Evolutionary conservation across 2,329 filamentous ascomycete genomes (phyloP).

Genomic region (Sarocladiaceae sp.): DNA sequence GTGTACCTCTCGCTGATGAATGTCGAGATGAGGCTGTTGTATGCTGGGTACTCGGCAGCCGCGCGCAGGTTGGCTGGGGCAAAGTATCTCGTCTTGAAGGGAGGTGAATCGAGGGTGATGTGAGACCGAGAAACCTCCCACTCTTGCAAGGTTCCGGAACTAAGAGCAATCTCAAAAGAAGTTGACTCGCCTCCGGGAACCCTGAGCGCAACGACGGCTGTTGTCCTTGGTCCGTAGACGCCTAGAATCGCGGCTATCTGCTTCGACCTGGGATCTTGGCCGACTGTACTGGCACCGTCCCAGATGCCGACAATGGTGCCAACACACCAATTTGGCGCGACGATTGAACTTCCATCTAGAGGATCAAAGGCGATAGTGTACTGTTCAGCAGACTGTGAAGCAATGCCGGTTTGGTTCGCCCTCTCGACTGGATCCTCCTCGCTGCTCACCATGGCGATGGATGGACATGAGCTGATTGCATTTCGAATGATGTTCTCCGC

Average conservation of each 20-base stretch:
- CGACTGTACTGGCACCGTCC: constrained; percentile 41
- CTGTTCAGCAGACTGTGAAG: constrained; percentile 24
- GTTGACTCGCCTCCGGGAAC: constrained; percentile 28
- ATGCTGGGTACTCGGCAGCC: constrained; percentile 43
- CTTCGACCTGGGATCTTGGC: constrained; percentile 27
- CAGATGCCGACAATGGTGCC: constrained; percentile 56
- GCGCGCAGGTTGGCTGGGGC: constrained; percentile 56
- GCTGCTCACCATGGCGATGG: constrained; percentile 46
- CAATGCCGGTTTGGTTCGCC: neutral
- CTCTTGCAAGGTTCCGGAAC: constrained; percentile 14
- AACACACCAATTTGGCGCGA: constrained; percentile 51
- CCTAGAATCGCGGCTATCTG: constrained; percentile 47
- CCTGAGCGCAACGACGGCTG: constrained; percentile 48
- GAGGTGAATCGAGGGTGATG: constrained; percentile 30
- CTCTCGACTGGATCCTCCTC: constrained; percentile 55
- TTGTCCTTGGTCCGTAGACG: constrained; percentile 49
- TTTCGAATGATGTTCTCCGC: constrained; percentile 43
- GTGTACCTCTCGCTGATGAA: constrained; percentile 51
- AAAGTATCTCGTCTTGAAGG: constrained; percentile 50
- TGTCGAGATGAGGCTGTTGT: constrained; percentile 40
- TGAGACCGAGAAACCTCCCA: constrained; percentile 34
- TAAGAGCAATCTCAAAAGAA: constrained; percentile 45
- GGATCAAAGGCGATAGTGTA: constrained; percentile 60
- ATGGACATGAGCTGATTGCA: constrained; percentile 35
- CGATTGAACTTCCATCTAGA: constrained; percentile 56